Evolutionary conservation across 805 yeast genomes (phyloP), one percentile per base, ranked within the genome.

Genomic region (Kodamaea kaohsiungensis): DNA sequence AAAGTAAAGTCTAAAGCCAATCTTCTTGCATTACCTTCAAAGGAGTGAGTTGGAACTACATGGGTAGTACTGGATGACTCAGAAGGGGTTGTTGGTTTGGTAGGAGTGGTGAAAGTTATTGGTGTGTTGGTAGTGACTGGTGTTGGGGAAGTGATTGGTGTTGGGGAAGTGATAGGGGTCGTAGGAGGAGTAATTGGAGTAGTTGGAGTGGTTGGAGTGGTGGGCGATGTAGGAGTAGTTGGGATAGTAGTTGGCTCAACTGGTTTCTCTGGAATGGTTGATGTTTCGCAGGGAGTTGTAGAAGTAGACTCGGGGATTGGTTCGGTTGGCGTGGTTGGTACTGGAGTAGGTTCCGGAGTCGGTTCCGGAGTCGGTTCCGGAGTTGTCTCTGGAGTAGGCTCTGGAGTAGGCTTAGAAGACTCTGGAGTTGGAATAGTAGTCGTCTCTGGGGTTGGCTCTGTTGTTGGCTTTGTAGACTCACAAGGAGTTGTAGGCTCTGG

Each of bases 271-370:
- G 10, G 43, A n/a, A 16, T 9, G 43, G 10, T 18, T 18, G 43
- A 40, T 40, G 19, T 5, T 10, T 40, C 22, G n/a, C 35, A 30
- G 27, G 47, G 19, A 15, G 33, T 43, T 42, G 19, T 13, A 37
- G n/a, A 5, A 37, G 46, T 5, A 5, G 46, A 18, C 25, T 42
- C n/a, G 5, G 46, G 25, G 3, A 35, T n/a, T 22, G 48, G 48
- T 45, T 45, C 19, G 22, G 22, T 19, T 22, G 48, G 48, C 7
- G 4, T 5, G 22, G 48, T 45, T 6, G 48, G 37, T 7, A 22
- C 38, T 8, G 48, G 25, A 17, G 37, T 45, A 22, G 48, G 48
- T 18, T 43, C 33, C 9, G 46, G 25, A 43, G 48, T 45, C 22
- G 48, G 48, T 45, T 45, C 19, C 9, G 22, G 13, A 8, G 35